Evolutionary conservation across 768 basidiomycete genomes (phyloP), one percentile per base, ranked within the genome.

Genomic region (Mycena metata): DNA sequence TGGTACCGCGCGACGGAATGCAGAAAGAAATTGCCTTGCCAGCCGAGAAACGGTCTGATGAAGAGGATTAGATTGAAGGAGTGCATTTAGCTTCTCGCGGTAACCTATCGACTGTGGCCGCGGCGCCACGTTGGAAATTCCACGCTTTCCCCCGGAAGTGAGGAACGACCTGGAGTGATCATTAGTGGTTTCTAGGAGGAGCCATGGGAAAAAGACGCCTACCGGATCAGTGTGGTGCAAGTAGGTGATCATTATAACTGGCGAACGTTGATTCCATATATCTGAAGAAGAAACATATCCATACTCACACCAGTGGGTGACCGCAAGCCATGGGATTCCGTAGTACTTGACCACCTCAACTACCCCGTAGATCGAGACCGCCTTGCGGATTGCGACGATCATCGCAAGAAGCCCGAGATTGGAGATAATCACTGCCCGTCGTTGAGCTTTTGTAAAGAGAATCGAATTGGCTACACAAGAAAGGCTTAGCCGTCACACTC

Each of bases 201-300:
- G 16, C 16, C 16, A 16, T 21, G 8, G 19, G 19, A 60, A 3
- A n/a, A 42, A 43, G 13, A 15, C 6, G 43, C 57, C 0, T 35
- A 73, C 72, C 2, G 85, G 83, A 71, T 88, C 88, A n/a, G 90
- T 89, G 79, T 91, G 90, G 72, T 90, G 90, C 7, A 91, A 82
- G 71, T 89, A 89, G 6, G 88, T 88, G 62, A 82, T 78, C 81
- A 80, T 80, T 66, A 82, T 76, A 70, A 84, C 79, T 75, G 62
- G 33, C 24, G 43, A 24, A 5, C 23, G 21, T 23, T 57, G 21
- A 51, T 39, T 3, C 5, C 11, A 21, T 9, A 21, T 9, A 51
- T 8, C 6, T 26, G 19, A 16, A 55, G n/a, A 0, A n/a, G 23
- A 9, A 6, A 11, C 11, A 16, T 2, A 15, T 15, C 15, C 39